Conservation (phyloP, 805 yeast species). For the Suhomyces pyralidae region DNA sequence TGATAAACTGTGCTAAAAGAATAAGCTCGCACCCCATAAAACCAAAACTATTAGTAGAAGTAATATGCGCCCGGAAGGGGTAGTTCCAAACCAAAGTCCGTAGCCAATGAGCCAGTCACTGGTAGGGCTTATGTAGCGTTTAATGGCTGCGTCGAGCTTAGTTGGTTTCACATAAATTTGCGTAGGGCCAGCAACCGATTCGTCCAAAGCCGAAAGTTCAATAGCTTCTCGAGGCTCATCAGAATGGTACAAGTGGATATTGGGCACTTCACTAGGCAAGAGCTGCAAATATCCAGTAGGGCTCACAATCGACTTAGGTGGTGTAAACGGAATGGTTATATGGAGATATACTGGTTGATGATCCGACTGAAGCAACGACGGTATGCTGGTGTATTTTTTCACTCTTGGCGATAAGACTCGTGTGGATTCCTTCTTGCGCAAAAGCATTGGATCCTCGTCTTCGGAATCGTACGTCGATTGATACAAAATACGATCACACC, state of each 20-base stretch:
- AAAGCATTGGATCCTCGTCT: neutral
- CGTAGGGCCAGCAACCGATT: conserved; percentile 38
- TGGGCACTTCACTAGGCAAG: conserved; percentile 14
- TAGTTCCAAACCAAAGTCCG: conserved; percentile 33
- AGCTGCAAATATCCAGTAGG: conserved; percentile 29
- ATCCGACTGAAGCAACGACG: conserved; percentile 57
- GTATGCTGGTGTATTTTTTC: conserved; percentile 48
- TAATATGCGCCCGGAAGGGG: conserved; percentile 31
- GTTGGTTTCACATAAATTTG: conserved; percentile 37
- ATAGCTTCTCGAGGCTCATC: conserved; percentile 3
- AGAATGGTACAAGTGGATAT: conserved; percentile 1
- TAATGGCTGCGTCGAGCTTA: conserved; percentile 26
- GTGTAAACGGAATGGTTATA: conserved; percentile 43
- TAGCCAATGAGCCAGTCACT: conserved; percentile 34
- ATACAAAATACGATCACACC: conserved; percentile 85
- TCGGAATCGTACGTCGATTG: conserved; percentile 37
- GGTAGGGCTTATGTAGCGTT: conserved; percentile 20
- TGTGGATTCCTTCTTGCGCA: neutral
- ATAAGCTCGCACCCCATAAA: neutral
- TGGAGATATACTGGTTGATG: conserved; percentile 73
- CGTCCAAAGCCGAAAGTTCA: conserved; percentile 11
- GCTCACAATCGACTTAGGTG: conserved; percentile 34
- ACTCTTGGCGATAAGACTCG: conserved; percentile 20
- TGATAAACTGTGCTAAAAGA: neutral
- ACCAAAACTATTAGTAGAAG: conserved; percentile 16